These are phyloP conservation scores for Cunninghamia lanceolata DNA, from an alignment of 75 land plant species.

Conservation along the genomic window DNA sequence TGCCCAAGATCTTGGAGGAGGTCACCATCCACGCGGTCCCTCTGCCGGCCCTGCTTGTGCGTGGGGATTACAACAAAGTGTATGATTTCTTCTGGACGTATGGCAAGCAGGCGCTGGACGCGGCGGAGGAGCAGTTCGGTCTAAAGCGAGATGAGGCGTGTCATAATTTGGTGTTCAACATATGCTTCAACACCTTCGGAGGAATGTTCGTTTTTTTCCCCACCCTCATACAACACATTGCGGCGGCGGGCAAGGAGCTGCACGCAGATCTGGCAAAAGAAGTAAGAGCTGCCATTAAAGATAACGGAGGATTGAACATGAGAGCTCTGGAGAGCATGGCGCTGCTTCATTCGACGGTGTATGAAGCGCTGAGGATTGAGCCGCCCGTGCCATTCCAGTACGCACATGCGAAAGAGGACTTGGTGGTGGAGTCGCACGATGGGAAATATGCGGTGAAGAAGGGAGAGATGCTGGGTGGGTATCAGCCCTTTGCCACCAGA, in stretches of 20 bases:
- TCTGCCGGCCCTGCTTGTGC: conserved; percentile 43
- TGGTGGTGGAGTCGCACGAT: no score
- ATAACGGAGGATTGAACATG: conserved; percentile 37
- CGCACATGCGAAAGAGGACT: conserved; percentile 69
- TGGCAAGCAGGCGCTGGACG: conserved; percentile 30
- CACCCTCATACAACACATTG: conserved; percentile 38
- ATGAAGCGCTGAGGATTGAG: conserved; percentile 69
- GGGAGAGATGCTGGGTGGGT: no score
- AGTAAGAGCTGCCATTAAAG: conserved; percentile 36
- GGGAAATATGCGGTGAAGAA: no score
- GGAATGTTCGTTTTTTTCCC: conserved; percentile 50
- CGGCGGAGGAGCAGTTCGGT: conserved; percentile 42
- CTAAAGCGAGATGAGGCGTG: conserved; percentile 60
- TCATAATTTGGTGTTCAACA: conserved; percentile 55
- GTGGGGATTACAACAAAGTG: conserved; percentile 42
- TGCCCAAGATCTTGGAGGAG: conserved; percentile 56
- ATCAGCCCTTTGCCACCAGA: no score
- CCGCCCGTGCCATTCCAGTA: conserved; percentile 86
- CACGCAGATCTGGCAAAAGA: conserved; percentile 51
- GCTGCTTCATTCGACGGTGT: conserved; percentile 65
- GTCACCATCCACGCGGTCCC: conserved; percentile 31
- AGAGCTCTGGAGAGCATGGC: conserved; percentile 58
- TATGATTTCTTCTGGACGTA: conserved; percentile 27
- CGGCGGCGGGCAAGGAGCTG: conserved; percentile 31
- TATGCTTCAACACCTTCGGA: conserved; percentile 66